Evolutionary conservation across 768 basidiomycete species (phyloP), one percentile per base, ranked within the genome.

Genomic region (Psilocybe cubensis): DNA sequence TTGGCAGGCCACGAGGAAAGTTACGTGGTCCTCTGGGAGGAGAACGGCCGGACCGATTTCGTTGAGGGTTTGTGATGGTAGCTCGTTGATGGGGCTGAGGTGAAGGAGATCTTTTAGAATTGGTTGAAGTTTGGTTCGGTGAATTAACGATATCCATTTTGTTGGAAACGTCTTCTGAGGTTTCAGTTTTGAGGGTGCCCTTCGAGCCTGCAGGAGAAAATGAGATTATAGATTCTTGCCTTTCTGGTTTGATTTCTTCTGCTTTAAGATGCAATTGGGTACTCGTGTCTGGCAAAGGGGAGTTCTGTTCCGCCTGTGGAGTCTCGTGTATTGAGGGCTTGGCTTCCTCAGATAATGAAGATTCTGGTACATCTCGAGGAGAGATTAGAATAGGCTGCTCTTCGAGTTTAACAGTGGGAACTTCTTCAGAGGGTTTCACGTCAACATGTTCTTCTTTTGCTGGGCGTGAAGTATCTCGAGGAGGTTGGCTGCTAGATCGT

Each of bases 11-110:
- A 31, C 66, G 65, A 14, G 59, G 60, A 50, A 71, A 64, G 44
- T 62, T 66, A 21, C 76, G 75, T 41, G 78, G 79, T 1, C 74
- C 78, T 54, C 75, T 70, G 18, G 79, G 77, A 10, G 78, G 79
- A 3, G 76, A 76, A 27, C 72, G 74, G 31, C 69, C 63, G 35
- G 47, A 20, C 31, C 68, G 66, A 47, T 60, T 63, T 11, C 65
- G 64, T 42, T 66, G 59, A 2, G 64, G 52, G 24, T 57, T 55
- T 18, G 58, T 54, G 40, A 54, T 27, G 5, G 20, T 12, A 29
- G 50, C 33, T 7, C 63, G 60, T 27, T 31, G 48, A 3, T 57
- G 54, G 24, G 56, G 38, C 33, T 48, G 54, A 23, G 61, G 53
- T 8, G 64, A 60, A 50, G 61, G 48, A n/a, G 62, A 58, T 10